Percentiles rank a stretch among this genome's conserved stretches.
phyloP scores from a whole-genome alignment of 2,329 filamentous ascomycete genomes.

The Cladophialophora exuberans region DNA sequence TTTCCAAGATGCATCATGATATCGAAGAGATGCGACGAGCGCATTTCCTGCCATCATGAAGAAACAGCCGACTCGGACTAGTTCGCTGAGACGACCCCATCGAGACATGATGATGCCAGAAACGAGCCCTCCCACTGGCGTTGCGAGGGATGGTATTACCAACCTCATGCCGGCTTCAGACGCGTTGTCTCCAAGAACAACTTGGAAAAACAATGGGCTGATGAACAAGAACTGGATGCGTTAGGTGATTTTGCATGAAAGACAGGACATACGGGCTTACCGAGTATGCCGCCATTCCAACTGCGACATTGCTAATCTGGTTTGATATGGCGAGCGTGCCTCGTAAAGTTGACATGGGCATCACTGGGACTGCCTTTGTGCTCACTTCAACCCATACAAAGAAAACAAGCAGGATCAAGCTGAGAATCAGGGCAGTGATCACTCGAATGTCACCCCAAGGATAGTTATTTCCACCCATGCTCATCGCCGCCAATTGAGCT shows the following conservation, averaged over 20 bases:
- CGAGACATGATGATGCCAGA: conserved; percentile 53
- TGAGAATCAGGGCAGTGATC: conserved; percentile 42
- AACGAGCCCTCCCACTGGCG: conserved; percentile 48
- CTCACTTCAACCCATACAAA: conserved; percentile 47
- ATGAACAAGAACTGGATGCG: conserved; percentile 49
- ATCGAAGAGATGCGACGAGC: conserved; percentile 45
- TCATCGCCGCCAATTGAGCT: conserved; percentile 53
- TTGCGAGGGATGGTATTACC: conserved; percentile 50
- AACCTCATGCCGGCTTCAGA: conserved; percentile 50
- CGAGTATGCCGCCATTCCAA: conserved; percentile 64
- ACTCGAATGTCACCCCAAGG: conserved; percentile 50
- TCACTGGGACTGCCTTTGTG: conserved; percentile 49
- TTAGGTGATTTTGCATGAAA: not conserved
- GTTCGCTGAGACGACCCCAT: conserved; percentile 47
- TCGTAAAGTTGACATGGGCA: conserved; percentile 55
- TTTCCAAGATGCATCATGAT: conserved; percentile 49
- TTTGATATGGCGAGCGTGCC: conserved; percentile 59
- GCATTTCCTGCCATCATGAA: conserved; percentile 51
- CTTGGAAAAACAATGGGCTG: conserved; percentile 50
- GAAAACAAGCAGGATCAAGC: conserved; percentile 40
- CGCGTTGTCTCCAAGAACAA: conserved; percentile 47
- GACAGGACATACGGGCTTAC: conserved; percentile 55
- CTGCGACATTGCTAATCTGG: conserved; percentile 63
- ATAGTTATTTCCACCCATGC: conserved; percentile 50
- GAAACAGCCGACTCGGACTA: conserved; percentile 45